Conservation (phyloP, 2,329 filamentous ascomycete species). For the Macrophomina tecta region DNA sequence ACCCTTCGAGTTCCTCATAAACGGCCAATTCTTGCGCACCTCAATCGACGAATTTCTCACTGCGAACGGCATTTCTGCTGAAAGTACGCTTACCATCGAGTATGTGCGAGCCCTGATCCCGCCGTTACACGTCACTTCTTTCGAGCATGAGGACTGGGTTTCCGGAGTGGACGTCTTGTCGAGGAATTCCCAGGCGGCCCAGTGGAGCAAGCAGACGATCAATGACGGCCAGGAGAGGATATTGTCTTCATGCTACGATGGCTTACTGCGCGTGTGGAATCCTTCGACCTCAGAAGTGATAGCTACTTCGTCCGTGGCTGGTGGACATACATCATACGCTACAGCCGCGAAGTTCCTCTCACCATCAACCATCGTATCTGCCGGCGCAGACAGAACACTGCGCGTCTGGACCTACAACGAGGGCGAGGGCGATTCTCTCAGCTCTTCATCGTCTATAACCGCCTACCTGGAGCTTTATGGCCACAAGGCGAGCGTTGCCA, state of each 20-base stretch:
- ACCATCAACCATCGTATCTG: slow-evolving; percentile 77
- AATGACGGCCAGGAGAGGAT: slow-evolving; percentile 70
- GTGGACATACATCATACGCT: slow-evolving; percentile 66
- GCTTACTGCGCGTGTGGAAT: slow-evolving; percentile 83
- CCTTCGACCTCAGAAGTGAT: slow-evolving; percentile 70
- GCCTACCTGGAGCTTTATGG: slow-evolving; percentile 83
- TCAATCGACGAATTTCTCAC: slow-evolving; percentile 90
- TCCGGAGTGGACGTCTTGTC: slow-evolving; percentile 84
- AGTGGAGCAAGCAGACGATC: slow-evolving; percentile 59
- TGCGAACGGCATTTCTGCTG: slow-evolving; percentile 83
- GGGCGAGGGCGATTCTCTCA: slow-evolving; percentile 44
- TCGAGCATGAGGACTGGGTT: slow-evolving; percentile 98
- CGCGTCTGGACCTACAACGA: slow-evolving; percentile 89
- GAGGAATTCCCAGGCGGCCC: slow-evolving; percentile 64
- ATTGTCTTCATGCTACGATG: slow-evolving; percentile 93
- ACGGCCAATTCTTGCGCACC: slow-evolving; percentile 88
- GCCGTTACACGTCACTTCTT: slow-evolving; percentile 86
- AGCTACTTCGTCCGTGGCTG: slow-evolving; percentile 72
- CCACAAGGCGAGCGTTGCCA: slow-evolving; percentile 76
- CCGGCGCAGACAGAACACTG: slow-evolving; percentile 82
- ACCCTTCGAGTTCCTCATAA: slow-evolving; percentile 93
- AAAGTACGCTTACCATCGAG: slow-evolving; percentile 85
- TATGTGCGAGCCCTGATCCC: slow-evolving; percentile 93
- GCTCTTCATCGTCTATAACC: slow-evolving; percentile 58
- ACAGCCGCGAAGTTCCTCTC: slow-evolving; percentile 82